These are phyloP conservation scores for Paramecium sexaurelia DNA, from an alignment of 73 alveolate species.

Conservation along the genomic window DNA sequence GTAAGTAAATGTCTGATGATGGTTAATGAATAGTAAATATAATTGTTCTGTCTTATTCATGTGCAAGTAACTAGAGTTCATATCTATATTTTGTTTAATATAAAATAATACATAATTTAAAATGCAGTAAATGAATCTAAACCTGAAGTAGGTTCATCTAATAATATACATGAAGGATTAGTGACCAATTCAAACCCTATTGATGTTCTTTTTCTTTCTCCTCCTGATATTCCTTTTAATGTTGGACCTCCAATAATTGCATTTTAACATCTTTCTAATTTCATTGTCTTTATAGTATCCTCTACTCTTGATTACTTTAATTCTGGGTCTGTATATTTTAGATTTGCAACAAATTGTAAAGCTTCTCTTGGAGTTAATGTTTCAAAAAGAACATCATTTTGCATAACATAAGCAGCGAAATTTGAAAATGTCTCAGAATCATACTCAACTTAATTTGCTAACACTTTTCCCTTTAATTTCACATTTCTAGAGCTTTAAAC, in stretches of 20 bases:
- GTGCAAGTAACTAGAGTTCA: neutral
- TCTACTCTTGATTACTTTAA: slow-evolving; percentile 22
- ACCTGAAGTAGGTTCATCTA: slow-evolving; percentile 95
- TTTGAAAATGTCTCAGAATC: slow-evolving; percentile 33
- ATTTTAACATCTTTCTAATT: slow-evolving; percentile 70
- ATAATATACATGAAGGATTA: slow-evolving; percentile 90
- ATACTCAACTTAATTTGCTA: slow-evolving; percentile 45
- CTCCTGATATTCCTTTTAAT: slow-evolving; percentile 94
- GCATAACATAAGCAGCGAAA: slow-evolving; percentile 75
- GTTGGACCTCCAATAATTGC: slow-evolving; percentile 88
- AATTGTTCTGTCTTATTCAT: slow-evolving; percentile 57
- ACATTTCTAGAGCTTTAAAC: neutral
- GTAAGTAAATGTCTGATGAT: slow-evolving; percentile 52
- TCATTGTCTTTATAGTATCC: slow-evolving; percentile 42
- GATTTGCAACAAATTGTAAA: slow-evolving; percentile 73
- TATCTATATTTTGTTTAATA: neutral
- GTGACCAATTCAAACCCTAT: slow-evolving; percentile 95
- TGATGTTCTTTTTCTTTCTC: slow-evolving; percentile 96
- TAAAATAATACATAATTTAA: slow-evolving; percentile 6
- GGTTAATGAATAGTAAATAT: slow-evolving; percentile 69
- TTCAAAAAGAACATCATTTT: slow-evolving; percentile 79
- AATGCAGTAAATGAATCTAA: slow-evolving; percentile 88
- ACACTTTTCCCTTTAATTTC: slow-evolving; percentile 26
- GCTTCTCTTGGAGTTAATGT: slow-evolving; percentile 77
- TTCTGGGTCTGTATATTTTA: slow-evolving; percentile 43